Evolutionary conservation across 2,329 filamentous ascomycete species (phyloP).

Genomic region (Sarocladium kiliense): DNA sequence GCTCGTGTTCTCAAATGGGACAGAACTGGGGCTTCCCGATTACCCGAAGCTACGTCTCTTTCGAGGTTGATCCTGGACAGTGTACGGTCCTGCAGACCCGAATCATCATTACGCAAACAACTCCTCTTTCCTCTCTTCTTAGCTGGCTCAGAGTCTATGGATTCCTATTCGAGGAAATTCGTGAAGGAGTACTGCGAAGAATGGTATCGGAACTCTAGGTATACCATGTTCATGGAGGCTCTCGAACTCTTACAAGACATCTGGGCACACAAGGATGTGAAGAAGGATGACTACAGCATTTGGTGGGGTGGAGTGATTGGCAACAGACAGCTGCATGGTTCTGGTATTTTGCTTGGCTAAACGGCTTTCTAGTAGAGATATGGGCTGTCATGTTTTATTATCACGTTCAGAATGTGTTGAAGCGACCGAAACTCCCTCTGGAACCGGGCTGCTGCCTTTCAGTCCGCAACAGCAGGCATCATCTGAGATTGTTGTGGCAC

Average conservation of each 20-base stretch:
- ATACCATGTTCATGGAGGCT: slow-evolving; percentile 13
- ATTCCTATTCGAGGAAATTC: slow-evolving; percentile 10
- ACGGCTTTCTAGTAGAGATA: too few species aligned
- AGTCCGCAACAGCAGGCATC: too few species aligned
- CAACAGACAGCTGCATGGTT: not conserved
- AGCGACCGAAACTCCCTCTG: too few species aligned
- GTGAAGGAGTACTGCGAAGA: slow-evolving; percentile 10
- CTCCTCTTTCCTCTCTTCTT: slow-evolving; percentile 30
- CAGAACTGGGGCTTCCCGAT: slow-evolving; percentile 10
- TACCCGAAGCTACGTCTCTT: slow-evolving; percentile 17
- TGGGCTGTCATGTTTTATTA: too few species aligned
- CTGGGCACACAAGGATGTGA: slow-evolving; percentile 7
- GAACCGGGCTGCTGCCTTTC: too few species aligned
- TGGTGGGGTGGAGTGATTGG: slow-evolving; percentile 13
- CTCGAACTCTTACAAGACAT: slow-evolving; percentile 10
- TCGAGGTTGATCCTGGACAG: slow-evolving; percentile 21
- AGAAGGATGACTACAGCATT: slow-evolving; percentile 1
- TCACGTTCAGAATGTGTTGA: too few species aligned
- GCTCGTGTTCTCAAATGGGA: slow-evolving; percentile 22
- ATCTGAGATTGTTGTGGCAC: too few species aligned
- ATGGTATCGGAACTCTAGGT: slow-evolving; percentile 11
- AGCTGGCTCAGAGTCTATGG: slow-evolving; percentile 16
- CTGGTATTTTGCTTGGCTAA: slow-evolving; percentile 1
- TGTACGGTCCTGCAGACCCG: slow-evolving; percentile 21
- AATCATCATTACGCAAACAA: slow-evolving; percentile 27